Evolutionary conservation across 2,329 filamentous ascomycete genomes (phyloP), one percentile per base, ranked within the genome.

Genomic region (Fonsecaea nubica): DNA sequence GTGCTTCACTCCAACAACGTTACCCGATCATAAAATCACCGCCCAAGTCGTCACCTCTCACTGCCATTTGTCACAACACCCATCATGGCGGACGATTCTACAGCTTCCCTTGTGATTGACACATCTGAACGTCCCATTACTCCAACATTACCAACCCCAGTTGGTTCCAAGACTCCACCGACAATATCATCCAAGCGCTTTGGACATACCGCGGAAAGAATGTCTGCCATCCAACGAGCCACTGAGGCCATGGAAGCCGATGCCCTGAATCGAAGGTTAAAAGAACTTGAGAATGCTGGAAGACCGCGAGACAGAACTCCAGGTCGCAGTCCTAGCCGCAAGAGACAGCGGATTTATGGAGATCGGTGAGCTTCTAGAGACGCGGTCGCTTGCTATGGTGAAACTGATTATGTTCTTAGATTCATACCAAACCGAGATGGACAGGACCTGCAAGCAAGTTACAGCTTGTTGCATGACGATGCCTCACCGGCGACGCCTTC

Each of bases 391-490:
- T n/a, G 18, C 32, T 38, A n/a, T n/a, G n/a, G 7, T 25, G 33
- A 45, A 13, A 64, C 59, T 68, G 66, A 68, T 50, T 36, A 42
- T 55, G 25, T 38, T 65, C 30, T 36, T 76, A 96, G 95, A 74
- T 99, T 99, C 77, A 98, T 99, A 72, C 95, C 95, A 33, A 96
- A 95, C 73, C 88, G 95, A 50, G 90, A 93, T 71, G 95, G 94
- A 5, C 93, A 97, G 78, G 95, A 99, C 78, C 83, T 98, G 30
- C 91, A 94, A 77, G 93, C 94, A 61, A 96, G 93, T 78, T 98
- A 95, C 80, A 97, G 89, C 76, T 82, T 98, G 63, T 84, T 98
- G 33, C 92, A 96, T 75, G 94, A 97, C 69, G 93, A 97, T 77
- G 93, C 91, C 45, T 97, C 94, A 21, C 95, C 95, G 21, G 91